Evolutionary conservation across 2,329 filamentous ascomycete genomes (phyloP), one percentile per base, ranked within the genome.

Genomic region (Cladorrhinum sp.): DNA sequence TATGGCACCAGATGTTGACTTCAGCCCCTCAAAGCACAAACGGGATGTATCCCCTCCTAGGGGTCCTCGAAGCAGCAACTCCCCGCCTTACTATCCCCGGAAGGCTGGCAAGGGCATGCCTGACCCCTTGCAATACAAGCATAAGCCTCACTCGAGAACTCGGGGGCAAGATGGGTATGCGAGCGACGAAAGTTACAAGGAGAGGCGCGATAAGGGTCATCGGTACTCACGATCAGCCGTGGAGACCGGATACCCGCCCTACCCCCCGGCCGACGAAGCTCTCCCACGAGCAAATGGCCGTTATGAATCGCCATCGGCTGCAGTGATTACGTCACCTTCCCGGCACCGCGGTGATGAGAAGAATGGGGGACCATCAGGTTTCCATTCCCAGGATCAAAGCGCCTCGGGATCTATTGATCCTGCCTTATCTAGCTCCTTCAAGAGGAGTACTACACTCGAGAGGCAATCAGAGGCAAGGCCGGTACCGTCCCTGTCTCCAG

Each of bases 111-210:
- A 65, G 16, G 67, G 63, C 22, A 62, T 69, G 62, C 55, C 70
- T 54, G 67, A 70, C 65, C 62, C 69, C 6, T 66, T 70, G 23
- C 69, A 72, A 2, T 70, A 63, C 58, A 68, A 63, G 20, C 64
- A 63, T 41, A 58, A 62, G 13, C 60, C 67, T 12, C 66, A 69
- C 3, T 69, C 71, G 27, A 57, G 65, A 6, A 59, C 68, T 1
- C 64, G 70, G 3, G 68, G 71, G 13, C 72, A 74, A n/a, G 73
- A 73, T 6, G 76, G 70, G 18, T 74, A 74, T 32, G 77, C 76
- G 2, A 75, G 73, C 24, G 77, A 78, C 20, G 78, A 79, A 9
- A 67, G 72, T 29, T 62, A 70, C 10, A 75, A 70, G 58, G 70
- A 20, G 64, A 62, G 64, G 10, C 71, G 58, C 52, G 29, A 55